These are phyloP conservation scores for Pouteria campechiana DNA, from an alignment of 179 eudicot genomes.

Conservation along the genomic window DNA sequence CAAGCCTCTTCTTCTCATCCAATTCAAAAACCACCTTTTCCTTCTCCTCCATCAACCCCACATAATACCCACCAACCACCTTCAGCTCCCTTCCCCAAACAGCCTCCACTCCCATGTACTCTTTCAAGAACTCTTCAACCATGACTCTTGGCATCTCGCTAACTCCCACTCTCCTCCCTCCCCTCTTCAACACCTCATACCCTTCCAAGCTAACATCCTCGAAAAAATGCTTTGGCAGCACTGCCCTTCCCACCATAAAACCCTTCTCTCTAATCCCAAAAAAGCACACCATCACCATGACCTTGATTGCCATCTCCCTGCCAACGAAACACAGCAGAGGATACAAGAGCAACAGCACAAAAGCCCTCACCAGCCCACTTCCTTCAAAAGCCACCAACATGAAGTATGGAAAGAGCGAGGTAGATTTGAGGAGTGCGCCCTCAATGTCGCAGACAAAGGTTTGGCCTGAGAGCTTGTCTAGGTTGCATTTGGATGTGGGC, in stretches of 20 bases:
- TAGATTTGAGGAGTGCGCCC: constrained; percentile 38
- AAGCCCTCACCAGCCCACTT: constrained; percentile 48
- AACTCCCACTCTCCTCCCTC: constrained; percentile 33
- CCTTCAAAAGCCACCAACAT: constrained; percentile 70
- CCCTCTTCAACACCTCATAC: constrained; percentile 34
- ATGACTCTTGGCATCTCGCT: constrained; percentile 50
- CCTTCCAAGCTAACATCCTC: constrained; percentile 63
- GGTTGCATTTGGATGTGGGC: constrained; percentile 14
- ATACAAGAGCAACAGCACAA: constrained; percentile 35
- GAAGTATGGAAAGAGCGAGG: constrained; percentile 59
- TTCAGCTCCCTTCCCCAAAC: constrained; percentile 49
- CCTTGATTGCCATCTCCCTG: constrained; percentile 26
- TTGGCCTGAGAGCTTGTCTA: constrained; percentile 11
- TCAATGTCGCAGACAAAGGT: constrained; percentile 46
- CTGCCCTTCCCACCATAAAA: constrained; percentile 43
- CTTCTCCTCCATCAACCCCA: constrained; percentile 41
- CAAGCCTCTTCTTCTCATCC: constrained; percentile 4
- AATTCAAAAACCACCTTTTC: constrained; percentile 7
- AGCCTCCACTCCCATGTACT: constrained; percentile 45
- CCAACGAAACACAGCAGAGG: constrained; percentile 39
- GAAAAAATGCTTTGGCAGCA: constrained; percentile 56
- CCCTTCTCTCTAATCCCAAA: constrained; percentile 39
- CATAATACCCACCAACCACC: constrained; percentile 36
- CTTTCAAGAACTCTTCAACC: constrained; percentile 57
- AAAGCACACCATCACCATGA: constrained; percentile 51